Base-by-base conservation (phyloP, 768 basidiomycete genomes). In the Termitomyces sp. region DNA sequence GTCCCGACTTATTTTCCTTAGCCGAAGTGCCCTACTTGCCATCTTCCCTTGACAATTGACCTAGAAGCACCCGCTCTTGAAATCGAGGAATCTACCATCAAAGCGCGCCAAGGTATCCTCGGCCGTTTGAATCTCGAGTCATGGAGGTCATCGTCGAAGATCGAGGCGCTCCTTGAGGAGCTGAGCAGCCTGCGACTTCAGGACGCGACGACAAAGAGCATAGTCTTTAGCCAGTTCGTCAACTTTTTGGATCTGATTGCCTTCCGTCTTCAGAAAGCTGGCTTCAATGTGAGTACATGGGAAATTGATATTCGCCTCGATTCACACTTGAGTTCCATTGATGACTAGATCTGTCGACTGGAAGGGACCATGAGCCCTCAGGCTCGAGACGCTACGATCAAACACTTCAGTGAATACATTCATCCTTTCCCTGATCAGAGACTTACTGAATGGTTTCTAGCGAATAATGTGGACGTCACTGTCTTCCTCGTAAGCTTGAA, bases 311-410 rank as follows among this genome's bases (percentile, higher is more conserved):
- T 56, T 21, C 27, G 19, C 19, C 12, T 10, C 25, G 21, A 32
- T 46, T 23, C 29, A 46, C 21, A 19, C 34, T n/a, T 51, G 14
- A 47, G 3, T 16, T 55, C 1, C 7, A 10, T 40, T 43, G 5
- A 48, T 19, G 43, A 56, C 6, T 66, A 95, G 91, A 82, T 96
- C 54, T 98, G 95, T 65, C 89, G 97, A 37, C 76, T 98, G 44
- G 94, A 98, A 71, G 97, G 97, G 35, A 91, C 90, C 6, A 98
- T 98, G 95, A 87, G 87, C n/a, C 95, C 96, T 1, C 89, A 95
- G 65, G 95, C 94, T 49, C 82, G 95, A 63, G 94, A 97, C 71
- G 90, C 92, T 1, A 96, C 94, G 17, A 95, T 95, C 66, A 86
- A 95, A 69, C 83, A 97, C 70, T 97, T 97, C 72, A 96, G 92